Evolutionary conservation across 768 basidiomycete genomes (phyloP).

Genomic region (Multifurca ochricompacta): DNA sequence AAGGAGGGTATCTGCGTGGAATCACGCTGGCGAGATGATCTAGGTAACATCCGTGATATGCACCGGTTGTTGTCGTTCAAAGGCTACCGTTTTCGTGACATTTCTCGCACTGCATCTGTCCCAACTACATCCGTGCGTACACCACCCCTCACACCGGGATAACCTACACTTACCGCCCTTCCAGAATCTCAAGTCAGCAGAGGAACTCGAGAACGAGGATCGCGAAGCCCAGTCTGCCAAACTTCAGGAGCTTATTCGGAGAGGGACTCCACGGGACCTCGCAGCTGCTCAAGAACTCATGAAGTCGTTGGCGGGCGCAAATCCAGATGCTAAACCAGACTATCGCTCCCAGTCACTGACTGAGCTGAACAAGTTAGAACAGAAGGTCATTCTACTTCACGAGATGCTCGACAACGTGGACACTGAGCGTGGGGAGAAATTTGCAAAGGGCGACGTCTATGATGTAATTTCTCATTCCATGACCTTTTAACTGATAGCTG

Average conservation of each 20-base stretch:
- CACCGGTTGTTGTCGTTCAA: constrained; percentile 90
- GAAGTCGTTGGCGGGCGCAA: constrained; percentile 91
- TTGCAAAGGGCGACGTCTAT: constrained; percentile 87
- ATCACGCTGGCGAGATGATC: constrained; percentile 90
- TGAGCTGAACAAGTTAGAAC: constrained; percentile 90
- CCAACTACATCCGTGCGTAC: constrained; percentile 37
- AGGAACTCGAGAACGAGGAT: constrained; percentile 94
- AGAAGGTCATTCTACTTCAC: constrained; percentile 90
- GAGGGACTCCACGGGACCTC: constrained; percentile 93
- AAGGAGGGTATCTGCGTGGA: constrained; percentile 87
- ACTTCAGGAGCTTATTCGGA: constrained; percentile 94
- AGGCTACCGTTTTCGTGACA: constrained; percentile 72
- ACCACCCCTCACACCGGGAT: background rate
- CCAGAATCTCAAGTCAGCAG: constrained; percentile 88
- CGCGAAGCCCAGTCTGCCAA: constrained; percentile 93
- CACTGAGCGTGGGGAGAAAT: constrained; percentile 58
- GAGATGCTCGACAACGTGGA: constrained; percentile 96
- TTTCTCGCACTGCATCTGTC: constrained; percentile 28
- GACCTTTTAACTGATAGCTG: constrained; percentile 1
- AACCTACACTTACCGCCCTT: background rate
- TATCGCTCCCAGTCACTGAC: constrained; percentile 84
- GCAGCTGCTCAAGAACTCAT: constrained; percentile 95
- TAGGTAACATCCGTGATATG: constrained; percentile 98
- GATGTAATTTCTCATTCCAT: constrained; percentile 48
- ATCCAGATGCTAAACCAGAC: constrained; percentile 91